Evolutionary conservation across 2,329 filamentous ascomycete species (phyloP).

Genomic region (Sporothrix humicola): DNA sequence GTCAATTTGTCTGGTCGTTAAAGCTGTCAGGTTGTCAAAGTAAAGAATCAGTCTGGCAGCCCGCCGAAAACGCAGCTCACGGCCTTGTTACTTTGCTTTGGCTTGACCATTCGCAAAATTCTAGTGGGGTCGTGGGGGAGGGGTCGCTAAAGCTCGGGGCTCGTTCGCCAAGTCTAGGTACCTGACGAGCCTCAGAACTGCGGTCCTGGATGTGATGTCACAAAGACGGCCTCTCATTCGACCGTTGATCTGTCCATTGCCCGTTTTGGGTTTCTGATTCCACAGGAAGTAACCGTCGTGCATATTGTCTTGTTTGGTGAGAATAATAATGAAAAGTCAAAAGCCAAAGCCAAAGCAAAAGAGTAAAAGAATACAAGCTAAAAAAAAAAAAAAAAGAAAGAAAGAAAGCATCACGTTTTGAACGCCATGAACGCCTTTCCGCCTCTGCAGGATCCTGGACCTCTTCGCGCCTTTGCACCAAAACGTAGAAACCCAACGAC

Average conservation of each 20-base stretch:
- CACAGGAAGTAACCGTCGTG: background rate
- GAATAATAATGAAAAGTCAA: background rate
- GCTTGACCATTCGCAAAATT: background rate
- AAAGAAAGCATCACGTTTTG: slow-evolving; percentile 27
- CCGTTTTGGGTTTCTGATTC: background rate
- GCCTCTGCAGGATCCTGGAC: slow-evolving; percentile 4
- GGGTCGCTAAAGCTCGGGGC: slow-evolving; percentile 27
- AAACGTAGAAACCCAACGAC: slow-evolving; percentile 10
- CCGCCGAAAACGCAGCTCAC: background rate
- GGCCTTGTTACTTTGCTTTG: background rate
- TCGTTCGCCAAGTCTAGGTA: background rate
- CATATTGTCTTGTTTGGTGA: background rate
- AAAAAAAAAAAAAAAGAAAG: background rate
- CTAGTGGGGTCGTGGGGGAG: slow-evolving; percentile 33
- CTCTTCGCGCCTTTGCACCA: slow-evolving; percentile 22
- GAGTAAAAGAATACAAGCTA: background rate
- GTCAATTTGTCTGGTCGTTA: too few species aligned
- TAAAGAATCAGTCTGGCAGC: background rate
- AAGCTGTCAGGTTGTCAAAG: background rate
- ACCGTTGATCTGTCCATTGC: too few species aligned
- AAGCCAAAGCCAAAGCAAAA: background rate
- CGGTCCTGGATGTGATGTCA: slow-evolving; percentile 34
- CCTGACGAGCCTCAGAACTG: background rate
- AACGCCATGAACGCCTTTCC: slow-evolving; percentile 30
- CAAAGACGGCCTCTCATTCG: slow-evolving; percentile 21